Percentiles rank a stretch among this genome's conserved stretches.
Evolutionary conservation across 257 asterid species (phyloP).

Genomic region (Forsythia suspensa): DNA sequence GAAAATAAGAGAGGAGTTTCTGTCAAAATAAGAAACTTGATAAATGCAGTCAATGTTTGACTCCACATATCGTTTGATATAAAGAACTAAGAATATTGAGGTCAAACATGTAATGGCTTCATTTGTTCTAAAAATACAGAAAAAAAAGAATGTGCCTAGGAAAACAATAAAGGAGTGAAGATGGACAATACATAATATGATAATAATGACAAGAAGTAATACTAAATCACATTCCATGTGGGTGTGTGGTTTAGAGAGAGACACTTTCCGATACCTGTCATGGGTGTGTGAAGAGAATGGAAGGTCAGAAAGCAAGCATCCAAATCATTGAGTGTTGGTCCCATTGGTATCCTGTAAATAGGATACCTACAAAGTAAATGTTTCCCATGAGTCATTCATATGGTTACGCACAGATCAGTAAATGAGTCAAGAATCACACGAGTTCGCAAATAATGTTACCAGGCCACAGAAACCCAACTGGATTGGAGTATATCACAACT

Average conservation of each 20-base stretch:
- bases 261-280: constrained; percentile 48
- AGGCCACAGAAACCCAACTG: constrained; percentile 97
- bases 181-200: background rate
- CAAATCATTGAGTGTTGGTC: constrained; percentile 80
- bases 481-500: constrained; percentile 82
- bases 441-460: constrained; percentile 42
- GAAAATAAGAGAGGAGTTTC: no score
- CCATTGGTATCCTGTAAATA: constrained; percentile 90
- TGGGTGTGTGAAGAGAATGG: constrained; percentile 85
- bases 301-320: constrained; percentile 94
- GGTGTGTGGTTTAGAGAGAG: background rate
- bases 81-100: background rate
- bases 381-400: constrained; percentile 10
- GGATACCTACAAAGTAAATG: constrained; percentile 71
- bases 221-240: background rate
- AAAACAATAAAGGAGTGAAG: background rate
- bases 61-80: background rate
- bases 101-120: background rate
- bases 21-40: no score
- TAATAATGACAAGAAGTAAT: background rate
- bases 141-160: background rate
- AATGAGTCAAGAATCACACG: background rate
- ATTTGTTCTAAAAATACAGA: background rate
- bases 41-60: no score
- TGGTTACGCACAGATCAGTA: constrained; percentile 2